A percentile compares a stretch with the other conserved stretches of the same genome.
phyloP scores from a whole-genome alignment of 495 filamentous ascomycete species.

The Xylona heveae region DNA sequence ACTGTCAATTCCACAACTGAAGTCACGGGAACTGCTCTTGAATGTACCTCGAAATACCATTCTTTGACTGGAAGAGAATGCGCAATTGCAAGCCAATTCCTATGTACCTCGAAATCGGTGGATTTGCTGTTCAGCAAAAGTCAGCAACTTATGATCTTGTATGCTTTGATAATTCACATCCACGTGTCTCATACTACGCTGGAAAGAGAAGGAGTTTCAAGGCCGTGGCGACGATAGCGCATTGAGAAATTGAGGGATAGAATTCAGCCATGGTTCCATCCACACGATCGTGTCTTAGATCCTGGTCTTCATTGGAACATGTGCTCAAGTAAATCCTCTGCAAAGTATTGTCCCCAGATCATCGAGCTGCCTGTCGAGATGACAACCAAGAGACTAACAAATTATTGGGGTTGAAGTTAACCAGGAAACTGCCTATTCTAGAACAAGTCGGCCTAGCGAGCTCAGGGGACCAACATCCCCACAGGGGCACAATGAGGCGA shows the following conservation, averaged over 20 bases:
- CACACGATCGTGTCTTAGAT: neutral
- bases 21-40: neutral
- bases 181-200: constrained; percentile 50
- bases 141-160: neutral
- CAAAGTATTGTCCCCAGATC: constrained; percentile 3
- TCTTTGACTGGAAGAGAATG: constrained; percentile 67
- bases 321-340: neutral
- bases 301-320: neutral
- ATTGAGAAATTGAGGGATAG: constrained; percentile 72
- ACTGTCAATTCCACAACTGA: neutral
- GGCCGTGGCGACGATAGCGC: constrained; percentile 66
- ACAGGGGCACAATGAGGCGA: no score
- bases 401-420: no score
- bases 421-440: no score
- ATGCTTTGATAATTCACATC: no score
- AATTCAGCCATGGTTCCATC: constrained; percentile 48
- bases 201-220: constrained; percentile 90
- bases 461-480: no score
- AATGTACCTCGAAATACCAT: constrained; percentile 75
- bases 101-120: constrained; percentile 97
- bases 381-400: no score
- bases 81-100: constrained; percentile 93
- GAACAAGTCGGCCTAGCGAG: no score
- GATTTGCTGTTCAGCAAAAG: constrained; percentile 48
- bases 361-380: no score